These are phyloP conservation scores for Pulveroboletus sp. DNA, from an alignment of 768 basidiomycete genomes.

Conservation along the genomic window DNA sequence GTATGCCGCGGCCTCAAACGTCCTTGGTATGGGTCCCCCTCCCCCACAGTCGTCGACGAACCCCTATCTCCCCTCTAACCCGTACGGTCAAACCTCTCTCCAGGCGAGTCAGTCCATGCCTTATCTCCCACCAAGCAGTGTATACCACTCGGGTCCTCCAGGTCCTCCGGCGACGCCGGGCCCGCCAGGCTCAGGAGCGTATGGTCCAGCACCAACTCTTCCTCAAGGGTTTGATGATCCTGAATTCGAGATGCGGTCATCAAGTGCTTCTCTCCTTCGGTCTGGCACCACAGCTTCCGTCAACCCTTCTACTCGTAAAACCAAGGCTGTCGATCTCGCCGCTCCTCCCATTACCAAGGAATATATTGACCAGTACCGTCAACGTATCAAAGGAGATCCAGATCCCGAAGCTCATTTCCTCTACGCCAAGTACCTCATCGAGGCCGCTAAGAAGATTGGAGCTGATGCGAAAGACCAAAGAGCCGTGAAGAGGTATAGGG, in stretches of 20 bases:
- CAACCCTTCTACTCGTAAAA: constrained; percentile 54
- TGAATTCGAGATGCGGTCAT: constrained; percentile 51
- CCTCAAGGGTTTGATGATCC: constrained; percentile 33
- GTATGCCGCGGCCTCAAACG: constrained; percentile 74
- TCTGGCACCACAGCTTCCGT: constrained; percentile 56
- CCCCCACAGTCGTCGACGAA: constrained; percentile 18
- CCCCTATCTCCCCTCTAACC: constrained; percentile 19
- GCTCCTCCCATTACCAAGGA: constrained; percentile 90
- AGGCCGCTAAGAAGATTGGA: constrained; percentile 92
- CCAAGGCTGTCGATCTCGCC: constrained; percentile 76
- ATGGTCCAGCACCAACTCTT: constrained; percentile 23
- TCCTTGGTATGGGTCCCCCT: constrained; percentile 73
- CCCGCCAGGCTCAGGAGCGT: constrained; percentile 11
- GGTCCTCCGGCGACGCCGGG: constrained; percentile 17
- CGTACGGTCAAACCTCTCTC: constrained; percentile 21
- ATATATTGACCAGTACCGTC: constrained; percentile 96
- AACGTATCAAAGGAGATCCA: constrained; percentile 94
- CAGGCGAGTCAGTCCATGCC: constrained; percentile 29
- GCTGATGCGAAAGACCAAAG: constrained; percentile 70
- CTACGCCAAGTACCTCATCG: constrained; percentile 98
- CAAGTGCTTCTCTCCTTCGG: constrained; percentile 46
- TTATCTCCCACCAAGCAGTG: constrained; percentile 30
- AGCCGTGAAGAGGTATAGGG: constrained; percentile 85
- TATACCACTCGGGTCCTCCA: constrained; percentile 19
- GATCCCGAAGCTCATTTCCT: constrained; percentile 97